phyloP scores from a whole-genome alignment of 306 rosid species.

The Cicer cuneatum region DNA sequence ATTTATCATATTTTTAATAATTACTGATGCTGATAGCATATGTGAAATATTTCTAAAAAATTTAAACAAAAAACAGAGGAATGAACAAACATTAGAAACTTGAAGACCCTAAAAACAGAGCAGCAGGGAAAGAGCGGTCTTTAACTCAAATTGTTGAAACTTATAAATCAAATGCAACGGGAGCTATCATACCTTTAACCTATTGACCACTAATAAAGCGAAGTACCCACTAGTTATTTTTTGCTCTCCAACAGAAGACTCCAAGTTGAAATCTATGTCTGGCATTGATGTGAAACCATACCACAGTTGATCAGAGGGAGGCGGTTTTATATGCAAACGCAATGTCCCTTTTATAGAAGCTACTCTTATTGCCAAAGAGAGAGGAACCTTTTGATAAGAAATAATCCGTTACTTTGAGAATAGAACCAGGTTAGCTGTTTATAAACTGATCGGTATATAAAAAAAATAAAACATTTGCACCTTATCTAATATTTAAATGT shows the following conservation, averaged over 20 bases:
- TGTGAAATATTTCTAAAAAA: background rate
- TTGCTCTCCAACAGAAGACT: conserved; percentile 83
- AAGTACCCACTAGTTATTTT: conserved; percentile 72
- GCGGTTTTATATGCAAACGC: conserved; percentile 93
- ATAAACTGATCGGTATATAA: conserved; percentile 7
- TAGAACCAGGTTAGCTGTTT: conserved; percentile 3
- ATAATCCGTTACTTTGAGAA: conserved; percentile 44
- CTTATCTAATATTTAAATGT: conserved; percentile 21
- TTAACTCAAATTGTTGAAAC: conserved; percentile 21
- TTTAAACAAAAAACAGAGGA: conserved; percentile 3
- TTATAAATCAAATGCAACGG: conserved; percentile 33
- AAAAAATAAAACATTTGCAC: conserved; percentile 33
- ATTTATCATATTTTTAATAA: background rate
- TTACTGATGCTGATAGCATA: background rate
- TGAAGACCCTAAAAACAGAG: background rate
- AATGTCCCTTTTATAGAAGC: conserved; percentile 81
- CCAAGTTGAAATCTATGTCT: conserved; percentile 75
- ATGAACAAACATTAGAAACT: conserved; percentile 29
- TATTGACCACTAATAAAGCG: conserved; percentile 62
- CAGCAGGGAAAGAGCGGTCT: background rate
- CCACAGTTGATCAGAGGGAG: conserved; percentile 97
- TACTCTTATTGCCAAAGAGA: conserved; percentile 78
- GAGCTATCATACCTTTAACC: conserved; percentile 72
- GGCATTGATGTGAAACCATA: conserved; percentile 94
- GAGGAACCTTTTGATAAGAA: conserved; percentile 73